Evolutionary conservation across 2,329 filamentous ascomycete species (phyloP), one percentile per base, ranked within the genome.

Genomic region (Botrytis fragariae): DNA sequence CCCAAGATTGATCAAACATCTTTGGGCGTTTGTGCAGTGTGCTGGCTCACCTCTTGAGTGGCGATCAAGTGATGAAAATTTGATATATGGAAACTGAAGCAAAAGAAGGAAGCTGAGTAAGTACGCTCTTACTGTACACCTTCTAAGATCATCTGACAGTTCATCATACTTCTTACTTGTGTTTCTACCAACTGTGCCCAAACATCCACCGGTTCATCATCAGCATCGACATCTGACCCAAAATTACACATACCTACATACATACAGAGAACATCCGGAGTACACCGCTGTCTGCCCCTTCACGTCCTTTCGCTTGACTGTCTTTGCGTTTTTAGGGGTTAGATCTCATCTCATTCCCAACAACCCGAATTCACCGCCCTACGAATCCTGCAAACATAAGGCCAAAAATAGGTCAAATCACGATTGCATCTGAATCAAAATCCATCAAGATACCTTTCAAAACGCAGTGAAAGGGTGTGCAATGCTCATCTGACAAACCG

Each of bases 121-220:
- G 61, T 29, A 44, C 2, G 61, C 61, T 63, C 61, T 63, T 63
- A 63, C 37, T 42, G 61, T 63, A 42, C 14, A 57, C 39, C 60
- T 39, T 16, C 59, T 62, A 62, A 62, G 37, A 39, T 62, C 60
- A 62, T 62, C 35, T 39, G 60, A 62, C 60, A 62, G 60, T 62
- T 62, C 60, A 62, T 62, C 60, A 42, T 62, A 62, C 60, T n/a
- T 62, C 35, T 39, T 9, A n/a, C 35, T n/a, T 18, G 22, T 62
- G 37, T n/a, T 35, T 61, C 35, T 61, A 39, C 60, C 60, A 62
- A 62, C 14, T 62, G 35, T 62, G 25, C 60, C 60, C 60, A 62
- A 57, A 62, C 22, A 62, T 62, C 35, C 35, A 62, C 60, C 60
- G 37, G 60, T 62, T 62, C 60, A n/a, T 62, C 60, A 39, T 62